Conservation (phyloP, 2,329 filamentous ascomycete species). For the Seiridium cupressi region DNA sequence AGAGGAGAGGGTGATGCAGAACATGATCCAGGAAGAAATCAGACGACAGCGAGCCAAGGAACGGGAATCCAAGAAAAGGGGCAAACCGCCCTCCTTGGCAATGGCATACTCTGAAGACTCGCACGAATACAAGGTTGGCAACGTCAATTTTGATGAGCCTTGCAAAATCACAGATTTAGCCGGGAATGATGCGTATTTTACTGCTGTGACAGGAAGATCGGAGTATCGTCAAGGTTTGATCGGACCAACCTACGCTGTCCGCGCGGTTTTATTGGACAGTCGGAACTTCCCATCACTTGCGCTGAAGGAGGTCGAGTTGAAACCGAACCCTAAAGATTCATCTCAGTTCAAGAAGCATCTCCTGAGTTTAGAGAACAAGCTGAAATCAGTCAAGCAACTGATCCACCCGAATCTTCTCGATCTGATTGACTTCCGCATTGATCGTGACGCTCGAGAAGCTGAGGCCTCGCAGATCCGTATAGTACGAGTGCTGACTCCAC, state of each 20-base stretch:
- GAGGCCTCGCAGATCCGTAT: constrained; percentile 57
- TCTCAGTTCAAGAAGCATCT: constrained; percentile 73
- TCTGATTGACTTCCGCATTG: constrained; percentile 80
- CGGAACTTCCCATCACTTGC: constrained; percentile 63
- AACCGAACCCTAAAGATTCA: constrained; percentile 54
- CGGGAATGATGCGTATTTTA: constrained; percentile 66
- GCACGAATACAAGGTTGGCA: constrained; percentile 28
- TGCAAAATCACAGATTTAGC: constrained; percentile 62
- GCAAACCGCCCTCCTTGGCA: constrained; percentile 43
- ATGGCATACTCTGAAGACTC: constrained; percentile 32
- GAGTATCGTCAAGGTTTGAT: constrained; percentile 64
- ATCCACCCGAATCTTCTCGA: constrained; percentile 76
- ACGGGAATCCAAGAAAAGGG: constrained; percentile 63
- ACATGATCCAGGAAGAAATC: constrained; percentile 72
- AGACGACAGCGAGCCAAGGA: constrained; percentile 63
- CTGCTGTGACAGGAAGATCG: constrained; percentile 67
- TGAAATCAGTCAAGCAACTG: constrained; percentile 73
- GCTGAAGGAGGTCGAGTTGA: constrained; percentile 68
- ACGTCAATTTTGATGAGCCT: constrained; percentile 64
- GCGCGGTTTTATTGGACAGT: constrained; percentile 59
- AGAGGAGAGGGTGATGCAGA: constrained; percentile 67
- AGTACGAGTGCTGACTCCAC: constrained; percentile 71
- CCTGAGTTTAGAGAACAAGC: constrained; percentile 70
- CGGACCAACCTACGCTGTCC: constrained; percentile 70
- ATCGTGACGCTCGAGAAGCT: constrained; percentile 43